Evolutionary conservation across 1,284 basidiomycete genomes (phyloP).

Genomic region (Cystobasidium slooffiae): DNA sequence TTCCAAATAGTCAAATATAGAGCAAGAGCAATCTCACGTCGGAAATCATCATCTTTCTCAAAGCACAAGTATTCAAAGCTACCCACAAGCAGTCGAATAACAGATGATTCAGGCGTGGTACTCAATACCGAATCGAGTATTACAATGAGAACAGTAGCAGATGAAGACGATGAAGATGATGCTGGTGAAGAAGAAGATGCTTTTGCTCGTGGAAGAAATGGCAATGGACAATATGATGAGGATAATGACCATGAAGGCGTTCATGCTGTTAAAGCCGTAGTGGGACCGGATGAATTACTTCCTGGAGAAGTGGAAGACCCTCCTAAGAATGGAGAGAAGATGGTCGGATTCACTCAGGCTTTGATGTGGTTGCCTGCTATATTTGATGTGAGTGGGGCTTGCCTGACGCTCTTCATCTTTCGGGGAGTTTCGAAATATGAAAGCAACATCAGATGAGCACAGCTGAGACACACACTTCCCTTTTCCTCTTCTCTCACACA

Average conservation of each 20-base stretch:
- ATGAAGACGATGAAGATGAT: slow-evolving; percentile 18
- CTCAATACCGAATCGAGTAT: slow-evolving; percentile 33
- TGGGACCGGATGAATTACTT: slow-evolving; percentile 39
- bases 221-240: neutral
- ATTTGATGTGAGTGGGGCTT: slow-evolving; percentile 37
- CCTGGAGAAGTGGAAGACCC: slow-evolving; percentile 15
- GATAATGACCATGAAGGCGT: slow-evolving; percentile 1
- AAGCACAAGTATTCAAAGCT: slow-evolving; percentile 32
- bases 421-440: too few species aligned
- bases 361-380: slow-evolving; percentile 44
- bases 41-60: neutral
- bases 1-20: slow-evolving; percentile 19
- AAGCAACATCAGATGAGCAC: too few species aligned
- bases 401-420: too few species aligned
- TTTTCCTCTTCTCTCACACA: too few species aligned
- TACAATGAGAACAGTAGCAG: slow-evolving; percentile 26
- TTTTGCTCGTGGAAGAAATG: neutral
- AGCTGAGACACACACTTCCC: too few species aligned
- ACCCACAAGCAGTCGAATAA: neutral
- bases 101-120: slow-evolving; percentile 39
- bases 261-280: slow-evolving; percentile 35
- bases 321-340: slow-evolving; percentile 23
- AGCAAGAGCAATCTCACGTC: neutral
- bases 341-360: slow-evolving; percentile 24
- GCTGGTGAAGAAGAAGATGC: slow-evolving; percentile 16